Conservation (phyloP, 164 flowering plant species). For the Euptelea pleiosperma region DNA sequence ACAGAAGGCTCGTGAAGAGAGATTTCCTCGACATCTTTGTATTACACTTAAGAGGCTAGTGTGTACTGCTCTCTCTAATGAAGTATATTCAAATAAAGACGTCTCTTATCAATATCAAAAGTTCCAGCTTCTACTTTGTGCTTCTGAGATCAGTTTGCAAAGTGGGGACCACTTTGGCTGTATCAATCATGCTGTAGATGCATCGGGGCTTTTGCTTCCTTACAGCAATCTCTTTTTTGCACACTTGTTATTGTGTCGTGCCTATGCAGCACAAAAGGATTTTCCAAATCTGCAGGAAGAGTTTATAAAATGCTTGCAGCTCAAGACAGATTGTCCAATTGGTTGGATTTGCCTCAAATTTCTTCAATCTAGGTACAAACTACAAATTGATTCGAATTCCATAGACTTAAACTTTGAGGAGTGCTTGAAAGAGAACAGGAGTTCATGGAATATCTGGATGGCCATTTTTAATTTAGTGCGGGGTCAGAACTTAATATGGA, state of each 20-base stretch:
- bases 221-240: conserved; percentile 54
- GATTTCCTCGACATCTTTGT: conserved; percentile 68
- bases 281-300: conserved; percentile 36
- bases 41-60: conserved; percentile 49
- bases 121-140: conserved; percentile 84
- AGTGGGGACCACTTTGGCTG: conserved; percentile 40
- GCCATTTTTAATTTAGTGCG: conserved; percentile 46
- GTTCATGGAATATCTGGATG: conserved; percentile 51
- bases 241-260: conserved; percentile 75
- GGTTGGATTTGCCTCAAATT: conserved; percentile 80
- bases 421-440: conserved; percentile 34
- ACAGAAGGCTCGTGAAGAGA: conserved; percentile 81
- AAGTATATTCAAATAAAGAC: conserved; percentile 26
- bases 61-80: conserved; percentile 39
- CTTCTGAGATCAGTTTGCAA: conserved; percentile 79
- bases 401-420: conserved; percentile 41
- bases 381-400: conserved; percentile 27
- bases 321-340: conserved; percentile 57
- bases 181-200: conserved; percentile 47
- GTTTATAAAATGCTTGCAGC: conserved; percentile 58
- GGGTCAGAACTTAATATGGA: conserved; percentile 48
- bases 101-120: conserved; percentile 40
- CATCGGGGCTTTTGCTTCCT: conserved; percentile 47
- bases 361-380: conserved; percentile 40
- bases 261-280: conserved; percentile 52